Conservation (phyloP, 2,329 filamentous ascomycete genomes). For the Aspergillus neotritici region DNA sequence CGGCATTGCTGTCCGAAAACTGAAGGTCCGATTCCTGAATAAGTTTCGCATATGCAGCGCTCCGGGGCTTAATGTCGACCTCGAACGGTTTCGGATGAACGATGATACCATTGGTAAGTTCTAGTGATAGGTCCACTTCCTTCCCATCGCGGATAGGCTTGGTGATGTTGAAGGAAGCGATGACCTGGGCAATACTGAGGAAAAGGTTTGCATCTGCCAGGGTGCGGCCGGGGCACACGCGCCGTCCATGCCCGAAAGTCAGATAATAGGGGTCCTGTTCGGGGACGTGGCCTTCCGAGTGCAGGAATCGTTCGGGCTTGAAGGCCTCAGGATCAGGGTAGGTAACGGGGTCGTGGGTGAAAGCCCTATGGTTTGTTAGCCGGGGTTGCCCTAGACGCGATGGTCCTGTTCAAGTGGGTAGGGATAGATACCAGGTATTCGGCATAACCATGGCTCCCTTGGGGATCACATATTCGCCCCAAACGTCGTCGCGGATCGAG, state of each 20-base stretch:
- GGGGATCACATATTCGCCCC: constrained; percentile 24
- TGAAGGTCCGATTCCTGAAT: constrained; percentile 7
- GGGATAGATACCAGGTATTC: constrained; percentile 32
- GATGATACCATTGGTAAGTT: constrained; percentile 13
- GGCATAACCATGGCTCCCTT: constrained; percentile 33
- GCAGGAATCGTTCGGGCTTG: constrained; percentile 41
- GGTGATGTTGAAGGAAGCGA: constrained; percentile 17
- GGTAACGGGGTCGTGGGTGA: constrained; percentile 33
- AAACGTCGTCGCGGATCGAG: constrained; percentile 19
- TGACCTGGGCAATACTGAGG: constrained; percentile 12
- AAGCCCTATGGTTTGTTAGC: constrained; percentile 29
- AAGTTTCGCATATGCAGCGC: constrained; percentile 6
- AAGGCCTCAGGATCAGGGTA: constrained; percentile 37
- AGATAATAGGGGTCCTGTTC: constrained; percentile 35
- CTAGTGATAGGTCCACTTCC: constrained; percentile 6
- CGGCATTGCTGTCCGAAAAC: constrained; percentile 12
- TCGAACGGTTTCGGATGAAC: constrained; percentile 7
- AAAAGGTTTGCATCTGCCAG: constrained; percentile 17
- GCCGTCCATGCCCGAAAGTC: constrained; percentile 19
- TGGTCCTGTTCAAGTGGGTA: background rate
- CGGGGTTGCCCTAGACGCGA: background rate
- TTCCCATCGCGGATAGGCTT: constrained; percentile 12
- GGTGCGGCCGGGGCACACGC: constrained; percentile 17
- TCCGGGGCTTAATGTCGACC: constrained; percentile 9
- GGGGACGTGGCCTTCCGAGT: constrained; percentile 20